Evolutionary conservation across 2,329 filamentous ascomycete genomes (phyloP), one percentile per base, ranked within the genome.

Genomic region (Phoma sp.): DNA sequence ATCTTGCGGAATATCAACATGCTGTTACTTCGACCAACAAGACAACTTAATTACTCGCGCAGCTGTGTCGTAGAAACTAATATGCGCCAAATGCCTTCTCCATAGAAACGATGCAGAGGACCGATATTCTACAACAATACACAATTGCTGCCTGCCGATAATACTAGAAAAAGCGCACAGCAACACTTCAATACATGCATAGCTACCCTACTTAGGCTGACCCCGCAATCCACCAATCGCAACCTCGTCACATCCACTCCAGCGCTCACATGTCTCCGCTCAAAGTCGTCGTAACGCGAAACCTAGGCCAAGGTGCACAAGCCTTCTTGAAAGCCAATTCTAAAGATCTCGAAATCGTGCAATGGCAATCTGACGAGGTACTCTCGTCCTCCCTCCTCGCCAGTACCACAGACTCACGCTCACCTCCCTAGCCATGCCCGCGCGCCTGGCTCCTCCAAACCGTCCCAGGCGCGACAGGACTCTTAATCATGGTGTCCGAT

Each of bases 241-340:
- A 29, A 22, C 13, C 14, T 8, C 40, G 43, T 2, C 51, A 52
- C 53, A 39, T 37, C 39, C 27, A 50, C 27, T 9, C 52, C 49
- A 27, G 18, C 18, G 18, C 18, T 18, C 18, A 52, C 41, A 71
- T 70, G 67, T 39, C 61, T 11, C 61, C 60, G 36, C 45, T 42
- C 4, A 71, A 71, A 39, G 67, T 72, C 10, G 59, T 72, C 4
- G 63, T 72, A 10, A 72, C 69, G 9, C 67, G 69, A 3, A 50
- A 66, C 22, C 47, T 72, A 7, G 61, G 63, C 14, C 59, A 62
- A 0, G 56, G 60, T 42, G 67, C 66, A 2, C 68, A 70, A 39
- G 41, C 18, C 4, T 24, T 70, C 0, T 50, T 72, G 0, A 60
- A 69, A 45, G 58, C 45, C 7, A 59, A 55, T 7, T 51, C 59